Conservation (phyloP, 2,329 filamentous ascomycete genomes). For the Huntiella abstrusa region DNA sequence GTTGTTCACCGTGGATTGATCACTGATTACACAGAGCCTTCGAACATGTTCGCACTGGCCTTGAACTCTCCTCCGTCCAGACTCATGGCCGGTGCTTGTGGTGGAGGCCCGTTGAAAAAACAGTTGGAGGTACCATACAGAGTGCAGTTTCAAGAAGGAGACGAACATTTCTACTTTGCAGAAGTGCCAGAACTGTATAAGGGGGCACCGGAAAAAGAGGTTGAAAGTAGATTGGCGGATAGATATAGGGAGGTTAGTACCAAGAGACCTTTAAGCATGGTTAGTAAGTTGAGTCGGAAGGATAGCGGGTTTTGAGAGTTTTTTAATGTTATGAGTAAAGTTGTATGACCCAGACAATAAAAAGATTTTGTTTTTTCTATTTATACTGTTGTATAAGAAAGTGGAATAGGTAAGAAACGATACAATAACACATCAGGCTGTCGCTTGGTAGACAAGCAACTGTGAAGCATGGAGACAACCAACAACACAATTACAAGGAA, state of each 20-base stretch:
- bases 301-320: too few relatives aligned
- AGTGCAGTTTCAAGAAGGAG: constrained; percentile 20
- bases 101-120: constrained; percentile 19
- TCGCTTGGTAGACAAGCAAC: too few relatives aligned
- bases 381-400: too few relatives aligned
- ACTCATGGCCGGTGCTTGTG: constrained; percentile 22
- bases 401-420: too few relatives aligned
- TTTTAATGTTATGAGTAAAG: too few relatives aligned
- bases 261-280: not conserved
- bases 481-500: too few relatives aligned
- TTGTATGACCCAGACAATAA: too few relatives aligned
- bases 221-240: not conserved
- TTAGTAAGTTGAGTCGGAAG: not conserved
- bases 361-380: too few relatives aligned
- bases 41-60: constrained; percentile 54
- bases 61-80: constrained; percentile 35
- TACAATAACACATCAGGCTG: too few relatives aligned
- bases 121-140: constrained; percentile 25
- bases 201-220: not conserved
- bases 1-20: constrained; percentile 38
- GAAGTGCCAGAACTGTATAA: constrained; percentile 17
- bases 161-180: constrained; percentile 26
- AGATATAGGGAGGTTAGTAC: not conserved
- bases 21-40: constrained; percentile 62
- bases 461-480: too few relatives aligned